Evolutionary conservation across 768 basidiomycete genomes (phyloP).

Genomic region (Agrocybe chaxingu): DNA sequence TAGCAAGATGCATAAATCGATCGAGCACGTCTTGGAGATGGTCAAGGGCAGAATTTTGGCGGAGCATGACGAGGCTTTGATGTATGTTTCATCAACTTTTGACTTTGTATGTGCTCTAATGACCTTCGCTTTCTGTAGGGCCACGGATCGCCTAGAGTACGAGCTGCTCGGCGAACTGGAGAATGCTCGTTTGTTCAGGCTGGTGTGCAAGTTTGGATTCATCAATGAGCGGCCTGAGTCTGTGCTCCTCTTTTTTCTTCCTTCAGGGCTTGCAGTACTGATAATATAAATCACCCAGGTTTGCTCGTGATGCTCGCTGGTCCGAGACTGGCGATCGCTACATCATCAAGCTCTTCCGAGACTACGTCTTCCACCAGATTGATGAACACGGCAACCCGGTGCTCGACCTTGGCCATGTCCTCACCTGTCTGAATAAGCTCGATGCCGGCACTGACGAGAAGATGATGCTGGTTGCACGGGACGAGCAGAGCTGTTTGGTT

Average conservation of each 20-base stretch:
- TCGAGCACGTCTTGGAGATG: slow-evolving; percentile 80
- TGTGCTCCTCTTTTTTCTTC: slow-evolving; percentile 25
- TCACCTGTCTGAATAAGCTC: slow-evolving; percentile 94
- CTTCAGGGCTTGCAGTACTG: not conserved
- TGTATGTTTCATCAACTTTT: slow-evolving; percentile 40
- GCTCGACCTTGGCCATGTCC: slow-evolving; percentile 86
- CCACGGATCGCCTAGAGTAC: slow-evolving; percentile 75
- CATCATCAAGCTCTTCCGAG: slow-evolving; percentile 96
- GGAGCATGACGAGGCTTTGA: slow-evolving; percentile 85
- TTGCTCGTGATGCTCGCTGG: slow-evolving; percentile 95
- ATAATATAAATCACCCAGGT: slow-evolving; percentile 41
- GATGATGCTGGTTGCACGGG: slow-evolving; percentile 90
- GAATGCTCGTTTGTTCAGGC: slow-evolving; percentile 85
- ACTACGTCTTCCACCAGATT: slow-evolving; percentile 97
- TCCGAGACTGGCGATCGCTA: slow-evolving; percentile 98
- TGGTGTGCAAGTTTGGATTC: slow-evolving; percentile 93
- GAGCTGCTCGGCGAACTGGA: slow-evolving; percentile 89
- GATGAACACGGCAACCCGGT: slow-evolving; percentile 89
- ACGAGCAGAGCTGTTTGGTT: slow-evolving; percentile 94
- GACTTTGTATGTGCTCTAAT: not conserved
- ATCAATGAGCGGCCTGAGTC: slow-evolving; percentile 99
- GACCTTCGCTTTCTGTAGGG: slow-evolving; percentile 38
- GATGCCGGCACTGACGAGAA: slow-evolving; percentile 93
- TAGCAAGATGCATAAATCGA: slow-evolving; percentile 70
- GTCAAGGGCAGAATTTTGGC: slow-evolving; percentile 64